Percentiles rank a stretch among this genome's conserved stretches.
These are phyloP conservation scores for Phytophthora meadii DNA, from an alignment of 352 stramenopile genomes.

Conservation along the genomic window DNA sequence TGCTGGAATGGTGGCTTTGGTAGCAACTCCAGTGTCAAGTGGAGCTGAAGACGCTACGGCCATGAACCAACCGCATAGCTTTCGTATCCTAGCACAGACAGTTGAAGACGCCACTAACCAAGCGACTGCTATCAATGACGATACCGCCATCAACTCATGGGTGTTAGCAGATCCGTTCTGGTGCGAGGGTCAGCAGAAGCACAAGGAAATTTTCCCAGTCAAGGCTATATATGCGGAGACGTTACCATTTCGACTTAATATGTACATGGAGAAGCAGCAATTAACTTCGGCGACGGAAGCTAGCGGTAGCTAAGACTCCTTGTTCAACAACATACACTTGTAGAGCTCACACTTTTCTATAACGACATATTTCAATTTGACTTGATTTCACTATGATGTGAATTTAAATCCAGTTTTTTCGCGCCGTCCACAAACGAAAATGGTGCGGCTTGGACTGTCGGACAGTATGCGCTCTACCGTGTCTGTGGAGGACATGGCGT, in stretches of 20 bases:
- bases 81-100: conserved; percentile 77
- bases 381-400: conserved; percentile 19
- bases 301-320: conserved; percentile 3
- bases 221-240: conserved; percentile 46
- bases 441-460: conserved; percentile 43
- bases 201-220: conserved; percentile 48
- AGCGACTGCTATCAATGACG: conserved; percentile 47
- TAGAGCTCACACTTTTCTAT: not conserved
- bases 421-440: conserved; percentile 17
- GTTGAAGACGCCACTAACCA: conserved; percentile 49
- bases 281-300: not conserved
- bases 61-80: conserved; percentile 41
- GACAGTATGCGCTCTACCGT: conserved; percentile 50
- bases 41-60: conserved; percentile 2
- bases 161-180: conserved; percentile 67
- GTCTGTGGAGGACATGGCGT: conserved; percentile 28
- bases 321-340: conserved; percentile 2
- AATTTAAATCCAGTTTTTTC: conserved; percentile 37
- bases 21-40: conserved; percentile 36
- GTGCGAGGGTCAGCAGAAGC: conserved; percentile 42
- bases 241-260: conserved; percentile 59
- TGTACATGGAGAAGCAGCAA: conserved; percentile 63
- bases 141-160: conserved; percentile 66
- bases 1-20: conserved; percentile 60
- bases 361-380: not conserved